Evolutionary conservation across 306 rosid species (phyloP), one percentile per base, ranked within the genome.

Genomic region (Erythrophleum fordii): DNA sequence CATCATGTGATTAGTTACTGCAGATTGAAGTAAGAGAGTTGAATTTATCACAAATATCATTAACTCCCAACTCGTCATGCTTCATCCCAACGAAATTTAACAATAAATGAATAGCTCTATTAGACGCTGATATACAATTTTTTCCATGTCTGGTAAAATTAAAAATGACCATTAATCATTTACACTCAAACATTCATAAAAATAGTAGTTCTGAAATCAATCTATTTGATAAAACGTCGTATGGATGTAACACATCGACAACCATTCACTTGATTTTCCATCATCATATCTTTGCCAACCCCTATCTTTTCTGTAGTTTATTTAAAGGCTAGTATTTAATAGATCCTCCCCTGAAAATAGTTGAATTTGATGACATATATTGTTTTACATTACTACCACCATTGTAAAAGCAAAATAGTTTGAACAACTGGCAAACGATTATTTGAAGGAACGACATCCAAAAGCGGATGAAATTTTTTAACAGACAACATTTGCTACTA

Each of bases 401-500:
- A 45, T 0, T 10, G 22, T n/a, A 68, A 52, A 52, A 72, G 4
- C 8, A 53, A 52, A 34, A 34, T 49, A 48, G 48, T 31, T 42
- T 49, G 16, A 62, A 44, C 48, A 51, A 39, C 20, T 58, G 41
- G 46, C 3, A 41, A 69, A 65, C 35, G n/a, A 37, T 75, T 71
- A 52, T 37, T 72, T 44, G 60, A 74, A n/a, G 66, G 42, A 53
- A 78, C 44, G 18, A 72, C 85, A 46, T 37, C 65, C 60, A 45
- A 44, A 53, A 41, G 51, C 7, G 34, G 22, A 16, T 76, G 42
- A 64, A 71, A 53, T 60, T 45, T 34, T 58, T 72, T 39, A 76
- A 83, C 22, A 9, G 26, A 41, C 13, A 82, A 73, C 66, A 59
- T 45, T 76, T 49, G 64, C 77, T 16, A 82, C 72, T 26, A 23